Conservation (phyloP, 495 filamentous ascomycete species). For the Penicillium egyptiacum region DNA sequence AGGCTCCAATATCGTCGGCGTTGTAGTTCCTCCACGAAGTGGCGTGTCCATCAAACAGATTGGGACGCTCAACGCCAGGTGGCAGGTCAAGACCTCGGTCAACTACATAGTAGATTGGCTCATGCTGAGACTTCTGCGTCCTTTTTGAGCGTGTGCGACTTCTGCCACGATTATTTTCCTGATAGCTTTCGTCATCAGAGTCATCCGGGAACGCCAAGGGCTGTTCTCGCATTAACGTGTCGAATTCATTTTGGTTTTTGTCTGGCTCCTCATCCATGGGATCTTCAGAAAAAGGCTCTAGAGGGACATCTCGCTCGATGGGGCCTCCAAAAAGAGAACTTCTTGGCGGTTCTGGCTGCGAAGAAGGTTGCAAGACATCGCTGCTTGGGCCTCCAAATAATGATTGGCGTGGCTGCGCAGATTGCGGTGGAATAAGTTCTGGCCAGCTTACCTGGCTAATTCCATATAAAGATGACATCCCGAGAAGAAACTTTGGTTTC, state of each 20-base stretch:
- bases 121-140: not conserved
- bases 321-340: conserved; percentile 38
- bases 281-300: conserved; percentile 14
- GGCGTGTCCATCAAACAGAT: conserved; percentile 52
- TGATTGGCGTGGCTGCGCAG: conserved; percentile 38
- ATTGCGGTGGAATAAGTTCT: conserved; percentile 33
- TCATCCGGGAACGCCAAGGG: conserved; percentile 20
- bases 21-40: conserved; percentile 63
- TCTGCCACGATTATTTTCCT: conserved; percentile 23
- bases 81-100: conserved; percentile 28
- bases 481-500: conserved; percentile 17
- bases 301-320: conserved; percentile 26
- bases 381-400: conserved; percentile 43
- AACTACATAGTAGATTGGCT: conserved; percentile 18
- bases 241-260: conserved; percentile 23
- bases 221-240: conserved; percentile 27
- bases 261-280: conserved; percentile 12
- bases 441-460: conserved; percentile 18
- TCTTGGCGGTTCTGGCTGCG: conserved; percentile 20
- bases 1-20: conserved; percentile 55
- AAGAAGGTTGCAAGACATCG: conserved; percentile 31
- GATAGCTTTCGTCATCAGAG: conserved; percentile 31
- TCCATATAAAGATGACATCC: conserved; percentile 40
- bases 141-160: conserved; percentile 4
- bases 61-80: conserved; percentile 42